phyloP scores from a whole-genome alignment of 176 grass and related monocot species.

The Oryza glumipatula region DNA sequence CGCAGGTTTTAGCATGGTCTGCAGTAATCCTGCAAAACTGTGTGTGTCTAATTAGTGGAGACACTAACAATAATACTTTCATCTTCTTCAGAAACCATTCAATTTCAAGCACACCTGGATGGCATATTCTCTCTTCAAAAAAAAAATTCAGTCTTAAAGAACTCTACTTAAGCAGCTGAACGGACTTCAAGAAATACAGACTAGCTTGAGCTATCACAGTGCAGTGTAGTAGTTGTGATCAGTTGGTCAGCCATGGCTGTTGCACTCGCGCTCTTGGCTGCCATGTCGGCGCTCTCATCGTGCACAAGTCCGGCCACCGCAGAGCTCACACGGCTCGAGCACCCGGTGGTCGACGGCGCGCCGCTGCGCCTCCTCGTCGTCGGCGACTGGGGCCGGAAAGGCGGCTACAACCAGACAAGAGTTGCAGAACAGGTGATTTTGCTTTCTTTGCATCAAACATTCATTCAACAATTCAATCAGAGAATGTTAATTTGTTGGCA shows the following conservation, averaged over 20 bases:
- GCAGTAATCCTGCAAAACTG: background rate
- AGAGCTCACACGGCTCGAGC: conserved; percentile 34
- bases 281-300: background rate
- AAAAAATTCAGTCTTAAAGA: background rate
- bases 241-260: background rate
- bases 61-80: too few relatives aligned
- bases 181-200: background rate
- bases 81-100: background rate
- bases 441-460: background rate
- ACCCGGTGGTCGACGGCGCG: conserved; percentile 26
- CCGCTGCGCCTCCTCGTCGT: conserved; percentile 52
- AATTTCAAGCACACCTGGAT: background rate
- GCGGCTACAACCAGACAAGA: conserved; percentile 48
- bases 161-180: background rate
- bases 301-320: background rate
- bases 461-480: background rate
- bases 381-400: conserved; percentile 67
- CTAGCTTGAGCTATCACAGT: background rate
- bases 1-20: background rate
- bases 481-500: too few relatives aligned
- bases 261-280: conserved; percentile 4
- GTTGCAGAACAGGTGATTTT: conserved; percentile 52
- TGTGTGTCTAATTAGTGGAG: background rate
- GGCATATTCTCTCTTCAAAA: too few relatives aligned
- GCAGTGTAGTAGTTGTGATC: background rate